phyloP scores from a whole-genome alignment of 2,329 filamentous ascomycete genomes.

The Pseudogymnoascus sp. region DNA sequence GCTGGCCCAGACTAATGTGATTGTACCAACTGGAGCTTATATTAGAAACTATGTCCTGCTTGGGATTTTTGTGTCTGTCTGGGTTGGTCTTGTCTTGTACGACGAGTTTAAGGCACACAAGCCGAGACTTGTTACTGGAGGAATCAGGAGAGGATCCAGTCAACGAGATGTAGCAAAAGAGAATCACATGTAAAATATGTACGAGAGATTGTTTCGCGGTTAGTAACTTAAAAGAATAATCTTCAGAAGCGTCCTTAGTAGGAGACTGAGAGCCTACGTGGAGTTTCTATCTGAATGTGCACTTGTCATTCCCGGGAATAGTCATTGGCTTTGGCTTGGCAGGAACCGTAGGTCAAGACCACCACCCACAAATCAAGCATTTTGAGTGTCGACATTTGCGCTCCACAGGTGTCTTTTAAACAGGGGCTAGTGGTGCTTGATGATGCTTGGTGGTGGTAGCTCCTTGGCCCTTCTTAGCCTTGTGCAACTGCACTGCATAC shows the following conservation, averaged over 20 bases:
- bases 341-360: not conserved
- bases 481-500: too few relatives aligned
- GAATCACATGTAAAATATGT: not conserved
- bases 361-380: too few relatives aligned
- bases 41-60: slow-evolving; percentile 11
- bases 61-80: not conserved
- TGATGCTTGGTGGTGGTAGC: too few relatives aligned
- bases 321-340: not conserved
- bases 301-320: not conserved
- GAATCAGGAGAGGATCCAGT: not conserved
- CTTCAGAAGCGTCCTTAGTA: not conserved
- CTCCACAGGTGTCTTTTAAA: too few relatives aligned
- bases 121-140: not conserved
- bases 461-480: too few relatives aligned
- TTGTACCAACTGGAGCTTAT: slow-evolving; percentile 5
- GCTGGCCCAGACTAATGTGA: slow-evolving; percentile 10
- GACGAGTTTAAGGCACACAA: not conserved
- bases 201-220: not conserved
- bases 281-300: not conserved
- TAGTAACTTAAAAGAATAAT: not conserved
- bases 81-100: not conserved
- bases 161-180: not conserved
- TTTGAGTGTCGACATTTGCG: too few relatives aligned
- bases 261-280: not conserved
- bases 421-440: too few relatives aligned